A percentile compares a stretch with the other conserved stretches of the same genome.
Evolutionary conservation across 441 rosid species (phyloP).

Genomic region (Hura crepitans): DNA sequence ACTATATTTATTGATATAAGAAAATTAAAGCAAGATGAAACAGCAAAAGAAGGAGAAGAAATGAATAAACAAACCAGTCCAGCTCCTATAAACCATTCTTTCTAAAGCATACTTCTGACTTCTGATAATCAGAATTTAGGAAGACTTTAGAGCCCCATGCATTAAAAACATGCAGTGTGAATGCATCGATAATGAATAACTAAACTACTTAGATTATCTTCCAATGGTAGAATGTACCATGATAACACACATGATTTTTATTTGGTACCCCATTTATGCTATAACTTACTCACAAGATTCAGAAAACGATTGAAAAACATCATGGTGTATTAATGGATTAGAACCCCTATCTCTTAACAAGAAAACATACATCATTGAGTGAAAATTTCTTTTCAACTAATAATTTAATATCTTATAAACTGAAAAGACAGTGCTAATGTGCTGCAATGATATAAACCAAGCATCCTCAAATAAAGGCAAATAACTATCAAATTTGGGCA

Average conservation of each 20-base stretch:
- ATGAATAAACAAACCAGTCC: neutral
- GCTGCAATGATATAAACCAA: neutral
- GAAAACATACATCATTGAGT: neutral
- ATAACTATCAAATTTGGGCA: too few relatives aligned
- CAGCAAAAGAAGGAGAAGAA: neutral
- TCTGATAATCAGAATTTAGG: neutral
- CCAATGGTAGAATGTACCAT: neutral
- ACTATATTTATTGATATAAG: slow-evolving; percentile 6
- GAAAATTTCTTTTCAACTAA: neutral
- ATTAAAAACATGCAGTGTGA: neutral
- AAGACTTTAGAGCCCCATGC: neutral
- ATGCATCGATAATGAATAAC: neutral
- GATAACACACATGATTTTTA: neutral
- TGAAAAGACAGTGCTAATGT: neutral
- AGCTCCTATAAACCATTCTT: neutral
- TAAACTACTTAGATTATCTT: neutral
- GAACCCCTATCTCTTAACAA: neutral
- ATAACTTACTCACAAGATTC: neutral
- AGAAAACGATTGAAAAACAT: neutral
- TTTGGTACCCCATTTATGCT: neutral
- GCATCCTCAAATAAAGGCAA: neutral
- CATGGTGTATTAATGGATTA: neutral
- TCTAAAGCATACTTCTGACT: neutral
- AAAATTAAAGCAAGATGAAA: slow-evolving; percentile 12
- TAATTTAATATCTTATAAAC: neutral